Base-by-base conservation (phyloP, 768 basidiomycete species). In the Amanita polypyramis region DNA sequence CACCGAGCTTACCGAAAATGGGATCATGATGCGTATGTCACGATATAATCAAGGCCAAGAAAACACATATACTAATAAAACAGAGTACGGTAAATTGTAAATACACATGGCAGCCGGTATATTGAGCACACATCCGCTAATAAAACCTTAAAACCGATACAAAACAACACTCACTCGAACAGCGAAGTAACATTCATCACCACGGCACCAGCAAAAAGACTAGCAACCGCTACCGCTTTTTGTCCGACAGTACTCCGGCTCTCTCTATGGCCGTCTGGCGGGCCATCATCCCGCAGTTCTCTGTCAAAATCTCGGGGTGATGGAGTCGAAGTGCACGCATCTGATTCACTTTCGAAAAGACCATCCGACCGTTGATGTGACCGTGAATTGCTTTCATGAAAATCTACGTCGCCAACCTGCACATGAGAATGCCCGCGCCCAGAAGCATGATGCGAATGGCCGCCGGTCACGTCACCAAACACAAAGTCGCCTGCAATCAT, bases 401-500 rank as follows among this genome's bases (percentile, higher is more conserved):
- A 27, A 4, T 27, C 27, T 20, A 19, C 9, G 27, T 29, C 32
- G n/a, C 15, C 11, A 14, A 21, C n/a, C 9, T 39, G 27, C 10
- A 48, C 52, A 2, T 52, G 57, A 52, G 49, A 47, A n/a, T 62
- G 60, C 20, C 58, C 60, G 47, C 62, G 60, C 19, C 58, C 60
- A 45, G 20, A 9, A 12, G 33, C 21, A 3, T 61, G 58, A 41
- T 65, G 62, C 37, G 53, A 46, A 12, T 62, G 50, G 14, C 61
- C 62, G 67, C 65, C 62, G 55, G 67, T 58, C 36, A 72, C 70
- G 51, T 77, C 77, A 33, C 86, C 83, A 64, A 84, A 82, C 36
- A 90, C 83, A 54, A 90, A 89, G 61, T 91, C 87, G 2, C 77
- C 87, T 0, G 85, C 87, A 44, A 91, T 75, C 83, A 91, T 90